phyloP scores from a whole-genome alignment of 2,329 filamentous ascomycete genomes.

The Pseudophaeomoniella oleicola region DNA sequence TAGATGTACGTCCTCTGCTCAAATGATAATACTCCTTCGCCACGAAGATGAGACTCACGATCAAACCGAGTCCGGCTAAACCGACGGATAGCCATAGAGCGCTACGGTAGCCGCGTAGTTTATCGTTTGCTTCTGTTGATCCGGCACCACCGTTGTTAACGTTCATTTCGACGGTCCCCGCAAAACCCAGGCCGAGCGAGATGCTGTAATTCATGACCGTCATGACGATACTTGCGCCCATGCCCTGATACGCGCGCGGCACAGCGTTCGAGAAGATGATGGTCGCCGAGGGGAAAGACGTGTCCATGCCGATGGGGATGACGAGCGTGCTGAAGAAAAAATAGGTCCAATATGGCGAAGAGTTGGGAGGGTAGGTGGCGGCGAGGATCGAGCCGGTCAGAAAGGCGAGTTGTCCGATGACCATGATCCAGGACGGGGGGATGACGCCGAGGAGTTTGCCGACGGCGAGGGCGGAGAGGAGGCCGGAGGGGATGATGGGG shows the following conservation, averaged over 20 bases:
- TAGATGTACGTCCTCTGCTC: too few species aligned
- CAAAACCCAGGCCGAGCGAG: conserved; percentile 28
- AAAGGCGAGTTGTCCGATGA: conserved; percentile 23
- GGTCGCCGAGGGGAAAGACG: conserved; percentile 36
- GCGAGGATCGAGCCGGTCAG: conserved; percentile 19
- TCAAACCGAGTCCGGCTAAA: neutral
- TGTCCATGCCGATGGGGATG: conserved; percentile 29
- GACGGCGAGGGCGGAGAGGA: conserved; percentile 5
- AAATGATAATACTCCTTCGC: too few species aligned
- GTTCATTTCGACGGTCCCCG: conserved; percentile 21
- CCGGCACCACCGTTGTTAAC: conserved; percentile 10
- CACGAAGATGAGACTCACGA: neutral
- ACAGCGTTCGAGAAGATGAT: conserved; percentile 41
- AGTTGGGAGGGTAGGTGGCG: conserved; percentile 30
- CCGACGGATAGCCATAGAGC: neutral
- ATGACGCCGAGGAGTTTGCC: conserved; percentile 14
- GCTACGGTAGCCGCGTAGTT: neutral
- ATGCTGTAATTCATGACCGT: conserved; percentile 28
- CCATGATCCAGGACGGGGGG: conserved; percentile 33
- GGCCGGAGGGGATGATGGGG: conserved; percentile 6
- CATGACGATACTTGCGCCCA: conserved; percentile 35
- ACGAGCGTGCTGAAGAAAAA: conserved; percentile 25
- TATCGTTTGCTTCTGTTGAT: neutral
- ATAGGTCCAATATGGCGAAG: conserved; percentile 27
- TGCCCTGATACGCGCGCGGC: conserved; percentile 31